Percentiles rank a stretch among this genome's conserved stretches.
phyloP scores from a whole-genome alignment of 1,284 basidiomycete species.

The Thelephora terrestris region DNA sequence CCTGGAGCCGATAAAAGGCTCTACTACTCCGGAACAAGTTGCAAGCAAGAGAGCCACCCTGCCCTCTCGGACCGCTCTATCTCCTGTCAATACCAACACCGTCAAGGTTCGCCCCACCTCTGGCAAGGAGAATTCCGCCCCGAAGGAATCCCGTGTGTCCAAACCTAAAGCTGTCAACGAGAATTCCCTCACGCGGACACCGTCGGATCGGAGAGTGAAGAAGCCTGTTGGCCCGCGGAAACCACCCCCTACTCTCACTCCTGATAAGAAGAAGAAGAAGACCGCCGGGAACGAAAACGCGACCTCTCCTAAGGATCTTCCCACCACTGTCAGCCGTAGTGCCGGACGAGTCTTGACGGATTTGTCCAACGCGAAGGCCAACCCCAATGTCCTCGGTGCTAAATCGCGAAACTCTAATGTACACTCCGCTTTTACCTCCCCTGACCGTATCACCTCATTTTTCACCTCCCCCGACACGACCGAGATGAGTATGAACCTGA shows the following conservation, averaged over 20 bases:
- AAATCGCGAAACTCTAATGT: too few relatives aligned
- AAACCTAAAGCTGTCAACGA: background rate
- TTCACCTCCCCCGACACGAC: too few relatives aligned
- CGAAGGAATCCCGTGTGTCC: background rate
- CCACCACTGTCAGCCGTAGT: background rate
- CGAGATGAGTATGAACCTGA: constrained; percentile 4
- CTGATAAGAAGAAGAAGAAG: constrained; percentile 5
- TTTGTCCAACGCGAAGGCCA: too few relatives aligned
- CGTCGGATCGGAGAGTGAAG: constrained; percentile 4
- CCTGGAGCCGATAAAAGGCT: constrained; percentile 21
- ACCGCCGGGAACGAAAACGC: constrained; percentile 14
- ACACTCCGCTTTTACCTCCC: too few relatives aligned
- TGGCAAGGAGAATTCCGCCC: constrained; percentile 23
- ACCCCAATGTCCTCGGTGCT: too few relatives aligned
- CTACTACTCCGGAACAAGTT: constrained; percentile 4
- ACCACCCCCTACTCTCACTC: constrained; percentile 17
- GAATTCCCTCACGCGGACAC: background rate
- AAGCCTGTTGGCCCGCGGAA: constrained; percentile 19
- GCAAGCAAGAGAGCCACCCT: too few relatives aligned
- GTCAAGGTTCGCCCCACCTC: constrained; percentile 8
- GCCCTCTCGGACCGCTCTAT: constrained; percentile 13
- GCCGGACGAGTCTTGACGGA: too few relatives aligned
- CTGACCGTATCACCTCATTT: too few relatives aligned
- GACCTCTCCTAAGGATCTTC: background rate
- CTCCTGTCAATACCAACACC: background rate